Evolutionary conservation across 2,329 filamentous ascomycete species (phyloP).

Genomic region (Penicillium sp.): DNA sequence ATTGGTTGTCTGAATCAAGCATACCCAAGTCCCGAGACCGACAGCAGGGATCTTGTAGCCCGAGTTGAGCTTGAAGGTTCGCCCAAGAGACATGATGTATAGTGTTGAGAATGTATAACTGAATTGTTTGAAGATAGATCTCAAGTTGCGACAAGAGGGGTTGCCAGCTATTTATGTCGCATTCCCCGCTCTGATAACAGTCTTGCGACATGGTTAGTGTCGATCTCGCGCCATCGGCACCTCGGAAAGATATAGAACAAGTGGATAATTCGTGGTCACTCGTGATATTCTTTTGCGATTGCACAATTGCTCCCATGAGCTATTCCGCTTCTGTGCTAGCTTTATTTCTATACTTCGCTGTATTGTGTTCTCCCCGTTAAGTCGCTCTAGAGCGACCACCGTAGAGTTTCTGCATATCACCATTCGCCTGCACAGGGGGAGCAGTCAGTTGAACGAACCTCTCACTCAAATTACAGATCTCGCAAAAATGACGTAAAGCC

Average conservation of each 20-base stretch:
- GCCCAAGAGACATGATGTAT: constrained; percentile 35
- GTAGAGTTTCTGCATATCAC: no score
- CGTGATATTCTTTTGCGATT: constrained; percentile 16
- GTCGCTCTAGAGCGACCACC: no score
- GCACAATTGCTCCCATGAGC: constrained; percentile 11
- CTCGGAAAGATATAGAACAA: not conserved
- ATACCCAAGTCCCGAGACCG: constrained; percentile 47
- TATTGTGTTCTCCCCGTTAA: not conserved
- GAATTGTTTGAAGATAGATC: not conserved
- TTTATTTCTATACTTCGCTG: not conserved
- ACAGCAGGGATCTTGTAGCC: constrained; percentile 46
- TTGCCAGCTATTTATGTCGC: constrained; percentile 6
- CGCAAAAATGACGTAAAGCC: no score
- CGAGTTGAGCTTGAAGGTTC: constrained; percentile 45
- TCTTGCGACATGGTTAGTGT: constrained; percentile 8
- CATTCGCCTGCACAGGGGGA: no score
- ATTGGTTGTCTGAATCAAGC: not conserved
- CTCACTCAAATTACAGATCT: no score
- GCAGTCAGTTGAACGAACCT: no score
- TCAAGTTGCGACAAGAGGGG: not conserved
- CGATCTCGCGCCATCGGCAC: constrained; percentile 8
- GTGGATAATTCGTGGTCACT: not conserved
- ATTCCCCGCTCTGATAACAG: constrained; percentile 1
- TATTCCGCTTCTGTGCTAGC: not conserved
- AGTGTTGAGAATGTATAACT: not conserved